Base-by-base conservation (phyloP, 192 early-diverging fungal genomes). In the Diversispora eburnea region DNA sequence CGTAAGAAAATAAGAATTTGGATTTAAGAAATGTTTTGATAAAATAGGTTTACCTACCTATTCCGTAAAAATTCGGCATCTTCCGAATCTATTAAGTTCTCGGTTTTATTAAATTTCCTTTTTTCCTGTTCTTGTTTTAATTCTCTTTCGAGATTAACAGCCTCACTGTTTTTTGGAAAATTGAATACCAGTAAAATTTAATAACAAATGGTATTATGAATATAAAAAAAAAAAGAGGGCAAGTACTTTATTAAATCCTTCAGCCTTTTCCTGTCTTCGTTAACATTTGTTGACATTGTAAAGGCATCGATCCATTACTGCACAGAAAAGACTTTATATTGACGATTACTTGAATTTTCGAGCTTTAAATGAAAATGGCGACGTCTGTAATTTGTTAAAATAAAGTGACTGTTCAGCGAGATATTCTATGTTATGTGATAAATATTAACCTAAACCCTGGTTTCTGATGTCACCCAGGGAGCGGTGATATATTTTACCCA, bases 211-310 rank as follows among this genome's bases (percentile, higher is more conserved):
- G 0, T 49, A 51, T 51, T 51, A 12, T 49, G 13, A 49, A 7
- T 42, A 42, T 64, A 0, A 64, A 41, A 15, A 46, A 46, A 64
- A 70, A 43, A n/a, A 8, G 13, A 51, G 4, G 49, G 2, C 5
- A 72, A 51, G 3, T 46, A 72, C 72, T 8, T 52, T 62, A 73
- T 48, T 52, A 73, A 42, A 19, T 73, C 72, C 41, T 73, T 73
- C 52, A 73, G 45, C 61, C 60, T 73, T 63, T 62, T 63, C 72
- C 72, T 52, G 45, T 73, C 72, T 73, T 73, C 72, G 71, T 46
- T 73, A 73, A 52, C 71, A 73, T 73, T 73, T 42, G 72, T 73
- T 73, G 72, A 52, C 72, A 62, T 73, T 48, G 61, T 73, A 62
- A 52, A 73, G 47, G 58, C 43, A 61, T 72, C 46, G 58, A 55